Base-by-base conservation (phyloP, 805 yeast genomes). In the Yueomyces sp. region DNA sequence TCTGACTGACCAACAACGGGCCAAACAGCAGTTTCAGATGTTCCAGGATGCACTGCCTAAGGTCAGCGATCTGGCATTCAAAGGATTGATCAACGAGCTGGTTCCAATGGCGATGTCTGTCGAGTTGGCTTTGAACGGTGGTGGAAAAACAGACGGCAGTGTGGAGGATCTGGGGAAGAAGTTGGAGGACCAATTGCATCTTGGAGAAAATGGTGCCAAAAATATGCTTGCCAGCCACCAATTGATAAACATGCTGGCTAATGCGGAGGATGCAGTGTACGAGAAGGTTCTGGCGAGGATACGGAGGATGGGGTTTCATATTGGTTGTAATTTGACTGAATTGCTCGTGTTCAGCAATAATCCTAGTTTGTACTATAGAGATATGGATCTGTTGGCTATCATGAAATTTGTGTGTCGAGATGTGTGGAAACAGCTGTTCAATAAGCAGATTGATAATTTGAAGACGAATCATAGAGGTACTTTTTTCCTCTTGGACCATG, bases 381-480 rank as follows among this genome's bases (percentile, higher is more conserved):
- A 59, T 60, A 79, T 56, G 69, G 88, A 84, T 47, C 70, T 83
- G 9, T 63, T 90, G 36, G 88, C 85, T 50, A 73, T 90, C 37
- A 85, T 92, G 85, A 90, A 90, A 63, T 87, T 85, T 59, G 75
- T 92, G 4, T 88, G 97, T 59, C 73, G 94, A 40, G 96, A 88
- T 52, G 81, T 88, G 30, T 92, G 97, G 97, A 78, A 75, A 52
- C 64, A 73, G 43, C 57, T 90, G 30, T 86, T 77, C 63, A 76
- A 79, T 36, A 90, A 87, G 62, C 96, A 84, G 59, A 85, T 92
- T 69, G 96, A 88, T 59, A 87, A 86, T 52, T 69, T 92, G 46
- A 74, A 94, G 48, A 92, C 98, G 1, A 92, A 92, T 57, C 96
- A 92, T 59, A 66, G 94, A 36, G 84, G 72, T 28, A 54, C 66